These are phyloP conservation scores for Linnemannia hyalina DNA, from an alignment of 192 early-diverging fungal genomes.

Conservation along the genomic window DNA sequence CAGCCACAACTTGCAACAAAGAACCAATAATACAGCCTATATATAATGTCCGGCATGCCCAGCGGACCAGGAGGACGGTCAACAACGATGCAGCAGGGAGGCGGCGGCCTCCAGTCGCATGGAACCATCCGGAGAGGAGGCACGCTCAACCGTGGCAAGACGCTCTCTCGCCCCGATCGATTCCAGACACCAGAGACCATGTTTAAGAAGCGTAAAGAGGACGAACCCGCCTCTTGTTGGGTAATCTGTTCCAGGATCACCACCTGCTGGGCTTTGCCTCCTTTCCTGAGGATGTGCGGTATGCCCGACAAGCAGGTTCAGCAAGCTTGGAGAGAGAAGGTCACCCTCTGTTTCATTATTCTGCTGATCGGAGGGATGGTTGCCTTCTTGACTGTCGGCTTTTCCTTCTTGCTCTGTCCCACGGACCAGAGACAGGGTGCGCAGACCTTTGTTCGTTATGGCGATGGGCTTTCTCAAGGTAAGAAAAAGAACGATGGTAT, in stretches of 20 bases:
- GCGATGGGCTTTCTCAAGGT: slow-evolving; percentile 36
- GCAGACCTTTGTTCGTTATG: slow-evolving; percentile 51
- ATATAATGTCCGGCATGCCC: slow-evolving; percentile 30
- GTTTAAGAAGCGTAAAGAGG: slow-evolving; percentile 67
- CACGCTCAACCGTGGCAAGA: slow-evolving; percentile 78
- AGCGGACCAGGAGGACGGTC: slow-evolving; percentile 26
- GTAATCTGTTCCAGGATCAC: slow-evolving; percentile 70
- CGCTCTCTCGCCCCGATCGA: slow-evolving; percentile 79
- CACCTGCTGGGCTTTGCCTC: slow-evolving; percentile 72
- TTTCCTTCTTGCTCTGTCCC: slow-evolving; percentile 54
- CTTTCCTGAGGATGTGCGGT: slow-evolving; percentile 66
- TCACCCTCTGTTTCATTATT: slow-evolving; percentile 79
- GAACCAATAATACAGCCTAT: background rate
- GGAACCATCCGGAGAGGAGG: slow-evolving; percentile 48
- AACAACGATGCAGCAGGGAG: slow-evolving; percentile 11
- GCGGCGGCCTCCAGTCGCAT: slow-evolving; percentile 7
- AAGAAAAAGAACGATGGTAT: background rate
- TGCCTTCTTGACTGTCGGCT: slow-evolving; percentile 82
- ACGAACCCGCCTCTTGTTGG: slow-evolving; percentile 62
- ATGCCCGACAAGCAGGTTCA: slow-evolving; percentile 67
- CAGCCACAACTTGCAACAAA: background rate
- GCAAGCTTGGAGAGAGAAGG: slow-evolving; percentile 81
- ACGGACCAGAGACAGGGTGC: slow-evolving; percentile 32
- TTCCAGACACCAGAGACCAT: slow-evolving; percentile 76
- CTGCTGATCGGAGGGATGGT: slow-evolving; percentile 73